phyloP scores from a whole-genome alignment of 139 green algal genomes.

The Coccomyxa sp. region DNA sequence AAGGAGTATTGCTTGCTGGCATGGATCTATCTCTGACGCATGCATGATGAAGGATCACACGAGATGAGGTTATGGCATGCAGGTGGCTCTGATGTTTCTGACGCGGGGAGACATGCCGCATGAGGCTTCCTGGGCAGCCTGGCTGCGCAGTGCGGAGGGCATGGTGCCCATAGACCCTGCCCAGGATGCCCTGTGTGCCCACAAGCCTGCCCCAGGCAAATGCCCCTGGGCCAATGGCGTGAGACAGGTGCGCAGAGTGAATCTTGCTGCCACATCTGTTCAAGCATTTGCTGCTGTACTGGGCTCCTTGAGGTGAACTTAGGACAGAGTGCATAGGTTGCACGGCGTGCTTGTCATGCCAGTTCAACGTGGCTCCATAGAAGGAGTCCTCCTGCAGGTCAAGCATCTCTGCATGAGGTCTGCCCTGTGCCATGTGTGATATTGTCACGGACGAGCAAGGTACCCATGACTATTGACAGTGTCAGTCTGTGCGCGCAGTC shows the following conservation, averaged over 20 bases:
- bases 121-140: conserved; percentile 21
- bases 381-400: neutral
- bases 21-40: too few relatives aligned
- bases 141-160: conserved; percentile 1
- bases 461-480: neutral
- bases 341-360: neutral
- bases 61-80: too few relatives aligned
- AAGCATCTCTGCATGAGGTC: neutral
- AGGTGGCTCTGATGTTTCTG: conserved; percentile 38
- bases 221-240: too few relatives aligned
- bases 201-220: too few relatives aligned
- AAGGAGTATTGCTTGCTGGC: too few relatives aligned
- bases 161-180: conserved; percentile 10
- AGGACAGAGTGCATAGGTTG: too few relatives aligned
- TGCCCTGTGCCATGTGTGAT: too few relatives aligned
- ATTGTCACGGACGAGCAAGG: too few relatives aligned
- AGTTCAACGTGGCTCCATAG: neutral
- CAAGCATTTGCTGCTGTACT: too few relatives aligned
- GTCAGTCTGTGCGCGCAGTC: neutral
- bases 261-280: neutral
- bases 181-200: too few relatives aligned
- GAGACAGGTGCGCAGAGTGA: neutral
- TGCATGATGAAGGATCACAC: too few relatives aligned
- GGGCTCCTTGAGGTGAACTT: too few relatives aligned
- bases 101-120: conserved; percentile 27